These are phyloP conservation scores for Sophora flavescens DNA, from an alignment of 306 rosid genomes.

Conservation along the genomic window DNA sequence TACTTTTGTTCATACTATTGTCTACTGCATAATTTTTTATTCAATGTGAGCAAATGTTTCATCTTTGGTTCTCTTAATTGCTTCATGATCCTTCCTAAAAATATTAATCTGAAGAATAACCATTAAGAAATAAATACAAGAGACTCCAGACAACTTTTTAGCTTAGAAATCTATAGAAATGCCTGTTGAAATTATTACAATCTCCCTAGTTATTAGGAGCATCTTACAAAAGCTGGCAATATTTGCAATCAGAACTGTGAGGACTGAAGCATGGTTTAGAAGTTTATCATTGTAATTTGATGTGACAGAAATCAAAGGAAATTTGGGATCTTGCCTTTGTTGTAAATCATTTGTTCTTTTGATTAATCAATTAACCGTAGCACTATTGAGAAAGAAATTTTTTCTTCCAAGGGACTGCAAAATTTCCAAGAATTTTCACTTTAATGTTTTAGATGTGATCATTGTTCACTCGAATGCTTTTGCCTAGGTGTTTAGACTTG, in stretches of 20 bases:
- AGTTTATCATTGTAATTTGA: neutral
- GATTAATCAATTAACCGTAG: no score
- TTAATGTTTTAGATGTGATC: neutral
- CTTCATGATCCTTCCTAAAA: neutral
- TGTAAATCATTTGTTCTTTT: neutral
- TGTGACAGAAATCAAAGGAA: neutral
- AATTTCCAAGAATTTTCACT: no score
- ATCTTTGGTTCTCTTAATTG: neutral
- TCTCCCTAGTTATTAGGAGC: neutral
- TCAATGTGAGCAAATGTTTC: constrained; percentile 6
- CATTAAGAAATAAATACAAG: neutral
- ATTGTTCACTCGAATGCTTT: neutral
- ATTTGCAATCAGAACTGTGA: no score
- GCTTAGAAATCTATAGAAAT: neutral
- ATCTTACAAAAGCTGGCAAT: neutral
- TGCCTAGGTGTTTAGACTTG: neutral
- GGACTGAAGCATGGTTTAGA: neutral
- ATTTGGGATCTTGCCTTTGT: neutral
- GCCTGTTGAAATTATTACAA: neutral
- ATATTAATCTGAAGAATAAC: neutral
- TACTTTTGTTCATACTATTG: neutral
- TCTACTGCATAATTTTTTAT: neutral
- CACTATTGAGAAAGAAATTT: no score
- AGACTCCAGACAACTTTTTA: neutral
- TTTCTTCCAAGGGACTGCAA: no score